These are phyloP conservation scores for Naegleria gruberi DNA, from an alignment of 208 protist genomes.

Conservation along the genomic window DNA sequence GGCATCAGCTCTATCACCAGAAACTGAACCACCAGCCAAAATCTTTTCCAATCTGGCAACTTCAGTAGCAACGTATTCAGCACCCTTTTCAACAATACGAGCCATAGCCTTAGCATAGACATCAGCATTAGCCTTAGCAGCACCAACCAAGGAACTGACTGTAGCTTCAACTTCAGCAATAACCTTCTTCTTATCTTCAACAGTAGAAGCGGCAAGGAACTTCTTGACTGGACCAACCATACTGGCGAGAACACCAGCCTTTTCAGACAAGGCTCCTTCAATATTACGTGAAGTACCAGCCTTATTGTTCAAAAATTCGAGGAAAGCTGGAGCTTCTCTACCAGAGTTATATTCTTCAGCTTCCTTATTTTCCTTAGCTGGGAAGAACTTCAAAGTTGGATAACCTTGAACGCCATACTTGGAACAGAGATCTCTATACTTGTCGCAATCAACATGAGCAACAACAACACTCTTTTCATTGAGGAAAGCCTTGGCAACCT, in stretches of 20 bases:
- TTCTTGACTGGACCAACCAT: neutral
- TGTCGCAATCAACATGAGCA: conserved; percentile 64
- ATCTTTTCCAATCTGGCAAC: neutral
- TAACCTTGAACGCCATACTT: conserved; percentile 31
- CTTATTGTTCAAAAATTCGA: neutral
- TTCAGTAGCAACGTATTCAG: neutral
- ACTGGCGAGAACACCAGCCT: neutral
- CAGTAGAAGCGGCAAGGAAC: neutral
- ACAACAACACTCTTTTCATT: conserved; percentile 65
- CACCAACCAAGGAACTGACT: neutral
- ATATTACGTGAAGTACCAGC: neutral
- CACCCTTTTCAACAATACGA: neutral
- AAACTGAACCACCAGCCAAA: neutral
- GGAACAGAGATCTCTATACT: conserved; percentile 30
- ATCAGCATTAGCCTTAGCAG: neutral
- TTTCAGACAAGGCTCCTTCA: neutral
- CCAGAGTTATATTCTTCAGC: neutral
- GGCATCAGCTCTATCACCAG: neutral
- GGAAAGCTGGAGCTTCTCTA: neutral
- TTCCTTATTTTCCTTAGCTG: neutral
- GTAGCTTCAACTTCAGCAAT: neutral
- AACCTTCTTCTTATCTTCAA: neutral
- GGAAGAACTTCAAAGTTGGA: conserved; percentile 66
- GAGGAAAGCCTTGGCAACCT: conserved; percentile 23
- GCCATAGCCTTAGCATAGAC: neutral